A percentile compares a stretch with the other conserved stretches of the same genome.
Conservation (phyloP, 495 filamentous ascomycete species). For the Lepidopterella palustris region DNA sequence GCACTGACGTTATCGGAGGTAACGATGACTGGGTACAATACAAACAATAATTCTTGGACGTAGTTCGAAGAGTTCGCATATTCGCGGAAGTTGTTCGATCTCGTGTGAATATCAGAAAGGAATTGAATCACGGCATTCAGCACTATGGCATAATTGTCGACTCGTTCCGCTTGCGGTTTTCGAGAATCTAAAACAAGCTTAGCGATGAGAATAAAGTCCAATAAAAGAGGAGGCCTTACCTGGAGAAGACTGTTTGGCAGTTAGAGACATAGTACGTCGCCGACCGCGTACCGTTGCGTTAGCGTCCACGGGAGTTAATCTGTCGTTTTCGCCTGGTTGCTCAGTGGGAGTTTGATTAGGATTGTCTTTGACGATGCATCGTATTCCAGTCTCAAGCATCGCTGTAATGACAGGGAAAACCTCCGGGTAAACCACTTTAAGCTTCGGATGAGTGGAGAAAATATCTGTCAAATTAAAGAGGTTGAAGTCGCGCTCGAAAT, state of each 20-base stretch:
- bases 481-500: constrained; percentile 67
- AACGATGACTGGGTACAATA: constrained; percentile 78
- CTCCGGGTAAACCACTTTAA: constrained; percentile 66
- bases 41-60: constrained; percentile 64
- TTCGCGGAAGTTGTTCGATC: constrained; percentile 68
- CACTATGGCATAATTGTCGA: constrained; percentile 35
- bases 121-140: constrained; percentile 73
- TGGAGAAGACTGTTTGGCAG: constrained; percentile 10
- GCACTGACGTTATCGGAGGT: constrained; percentile 75
- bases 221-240: constrained; percentile 3
- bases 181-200: constrained; percentile 14
- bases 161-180: constrained; percentile 16
- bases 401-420: constrained; percentile 72
- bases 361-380: constrained; percentile 56
- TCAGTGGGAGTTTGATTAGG: constrained; percentile 41
- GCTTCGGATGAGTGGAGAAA: constrained; percentile 49
- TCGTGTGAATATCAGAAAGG: constrained; percentile 65
- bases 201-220: constrained; percentile 4
- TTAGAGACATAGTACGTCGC: constrained; percentile 26
- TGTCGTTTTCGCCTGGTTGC: constrained; percentile 4
- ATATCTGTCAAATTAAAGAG: constrained; percentile 63
- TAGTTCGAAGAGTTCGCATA: constrained; percentile 74
- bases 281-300: constrained; percentile 9
- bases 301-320: not conserved
- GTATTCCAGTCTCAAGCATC: constrained; percentile 80